Base-by-base conservation (phyloP, 1,139 yeast genomes). In the Candida glucosophila region DNA sequence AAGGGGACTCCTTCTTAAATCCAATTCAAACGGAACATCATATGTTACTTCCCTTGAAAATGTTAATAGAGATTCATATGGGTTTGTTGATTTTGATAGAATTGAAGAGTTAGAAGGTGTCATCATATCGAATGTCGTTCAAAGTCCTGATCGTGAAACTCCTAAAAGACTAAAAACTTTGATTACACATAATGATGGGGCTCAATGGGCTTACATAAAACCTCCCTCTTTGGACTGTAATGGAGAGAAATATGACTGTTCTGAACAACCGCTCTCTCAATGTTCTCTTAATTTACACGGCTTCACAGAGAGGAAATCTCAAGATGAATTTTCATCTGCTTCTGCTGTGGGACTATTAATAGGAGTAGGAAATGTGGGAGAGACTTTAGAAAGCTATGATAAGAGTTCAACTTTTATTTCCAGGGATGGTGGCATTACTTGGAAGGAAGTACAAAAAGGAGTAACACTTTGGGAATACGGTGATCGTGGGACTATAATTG, bases 21-120 rank as follows among this genome's bases (percentile, higher is more conserved):
- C 95, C 1, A 88, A 90, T 47, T 81, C 83, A n/a, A 85, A 88
- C 42, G 99, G 99, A 34, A 86, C 97, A 0, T 73, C 82, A n/a
- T 88, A 82, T 47, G 90, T 82, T 3, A 58, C 76, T 16, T 60
- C 90, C 1, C 63, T 81, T 36, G 71, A 69, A n/a, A 50, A 68
- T 31, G 96, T 86, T 6, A 90, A 88, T 49, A 65, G 98, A 42
- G 72, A 85, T 36, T 39, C 39, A 5, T 40, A 40, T 5, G 98
- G 97, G 0, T 86, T 52, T 52, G 96, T 83, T 28, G 99, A 90
- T 51, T 90, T 75, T 52, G 98, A 90, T 45, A 73, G 80, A 36
- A 66, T 86, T 41, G 78, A 77, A 39, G 85, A 86, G 1, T 53
- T 88, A n/a, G 97, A 90, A 48, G 98, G 99, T 20, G 77, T 86